phyloP scores from a whole-genome alignment of 2,329 filamentous ascomycete genomes.

The Colletotrichum lentis region DNA sequence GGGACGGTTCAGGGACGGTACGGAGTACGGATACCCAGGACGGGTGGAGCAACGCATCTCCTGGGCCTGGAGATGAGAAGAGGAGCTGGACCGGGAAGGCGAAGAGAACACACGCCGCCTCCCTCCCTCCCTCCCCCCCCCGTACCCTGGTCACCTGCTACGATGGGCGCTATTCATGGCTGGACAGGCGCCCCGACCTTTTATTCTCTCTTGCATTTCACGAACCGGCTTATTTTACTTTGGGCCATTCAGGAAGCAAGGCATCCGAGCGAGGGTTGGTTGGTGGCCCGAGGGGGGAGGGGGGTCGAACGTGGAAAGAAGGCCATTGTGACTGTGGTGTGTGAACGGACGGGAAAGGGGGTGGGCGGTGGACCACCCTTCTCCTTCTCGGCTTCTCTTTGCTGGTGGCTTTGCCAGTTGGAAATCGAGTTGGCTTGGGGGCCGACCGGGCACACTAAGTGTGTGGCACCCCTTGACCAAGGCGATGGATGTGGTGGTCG shows the following conservation, averaged over 20 bases:
- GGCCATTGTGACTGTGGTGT: constrained; percentile 15
- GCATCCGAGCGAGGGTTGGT: constrained; percentile 30
- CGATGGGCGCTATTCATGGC: constrained; percentile 25
- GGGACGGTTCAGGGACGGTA: constrained; percentile 37
- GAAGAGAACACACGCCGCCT: constrained; percentile 34
- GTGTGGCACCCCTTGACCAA: constrained; percentile 30
- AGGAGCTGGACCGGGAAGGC: constrained; percentile 33
- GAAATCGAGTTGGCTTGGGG: constrained; percentile 28
- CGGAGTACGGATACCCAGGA: constrained; percentile 32
- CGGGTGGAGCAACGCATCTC: constrained; percentile 35
- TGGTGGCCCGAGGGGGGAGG: constrained; percentile 18
- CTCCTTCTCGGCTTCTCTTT: constrained; percentile 14
- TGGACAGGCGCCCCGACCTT: constrained; percentile 26
- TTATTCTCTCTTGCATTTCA: constrained; percentile 33
- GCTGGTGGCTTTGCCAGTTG: constrained; percentile 28
- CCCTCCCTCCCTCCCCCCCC: constrained; percentile 2
- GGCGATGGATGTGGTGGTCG: constrained; percentile 16
- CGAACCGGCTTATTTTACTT: constrained; percentile 40
- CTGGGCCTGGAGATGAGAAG: constrained; percentile 36
- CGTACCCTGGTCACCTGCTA: constrained; percentile 24
- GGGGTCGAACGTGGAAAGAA: constrained; percentile 28
- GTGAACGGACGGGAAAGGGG: constrained; percentile 32
- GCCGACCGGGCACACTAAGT: constrained; percentile 14
- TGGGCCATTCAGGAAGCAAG: constrained; percentile 37
- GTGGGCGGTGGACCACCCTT: constrained; percentile 1